A percentile compares a stretch with the other conserved stretches of the same genome.
These are phyloP conservation scores for Phytophthora sojae DNA, from an alignment of 352 stramenopile species.

Conservation along the genomic window DNA sequence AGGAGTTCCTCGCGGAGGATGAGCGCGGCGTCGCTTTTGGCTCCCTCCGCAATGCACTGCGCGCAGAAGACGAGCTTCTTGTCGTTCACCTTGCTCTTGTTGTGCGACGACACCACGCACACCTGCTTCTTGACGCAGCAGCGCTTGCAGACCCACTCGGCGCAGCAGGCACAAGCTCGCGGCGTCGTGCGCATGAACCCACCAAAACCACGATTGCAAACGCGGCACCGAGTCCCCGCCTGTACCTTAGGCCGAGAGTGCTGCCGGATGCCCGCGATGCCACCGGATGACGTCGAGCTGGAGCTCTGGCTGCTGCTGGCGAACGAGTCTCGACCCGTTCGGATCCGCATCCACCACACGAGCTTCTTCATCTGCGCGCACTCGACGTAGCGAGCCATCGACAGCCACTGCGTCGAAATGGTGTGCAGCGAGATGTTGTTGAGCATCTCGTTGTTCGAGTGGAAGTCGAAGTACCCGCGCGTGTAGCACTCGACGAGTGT, in stretches of 20 bases:
- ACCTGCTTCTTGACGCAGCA: constrained; percentile 51
- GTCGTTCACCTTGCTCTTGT: constrained; percentile 49
- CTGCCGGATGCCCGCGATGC: constrained; percentile 18
- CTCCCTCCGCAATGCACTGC: constrained; percentile 44
- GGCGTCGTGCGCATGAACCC: constrained; percentile 39
- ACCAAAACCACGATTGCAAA: constrained; percentile 42
- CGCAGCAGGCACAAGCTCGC: constrained; percentile 39
- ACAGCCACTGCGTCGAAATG: constrained; percentile 53
- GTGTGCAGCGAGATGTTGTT: constrained; percentile 57
- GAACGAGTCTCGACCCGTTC: constrained; percentile 49
- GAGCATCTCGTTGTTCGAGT: constrained; percentile 47
- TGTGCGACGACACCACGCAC: constrained; percentile 46
- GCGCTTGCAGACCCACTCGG: constrained; percentile 46
- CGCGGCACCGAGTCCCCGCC: constrained; percentile 31
- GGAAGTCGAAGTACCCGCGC: constrained; percentile 60
- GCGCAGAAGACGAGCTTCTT: constrained; percentile 50
- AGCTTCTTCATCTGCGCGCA: constrained; percentile 60
- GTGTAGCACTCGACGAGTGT: constrained; percentile 50
- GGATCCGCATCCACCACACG: constrained; percentile 49
- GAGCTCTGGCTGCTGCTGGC: constrained; percentile 46
- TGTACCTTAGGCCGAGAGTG: constrained; percentile 14
- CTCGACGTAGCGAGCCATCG: constrained; percentile 44
- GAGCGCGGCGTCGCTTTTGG: constrained; percentile 43
- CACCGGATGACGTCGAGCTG: constrained; percentile 38
- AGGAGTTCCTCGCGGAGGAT: constrained; percentile 46